Evolutionary conservation across 2,329 filamentous ascomycete genomes (phyloP).

Genomic region (Plectosphaerella cucumerina): DNA sequence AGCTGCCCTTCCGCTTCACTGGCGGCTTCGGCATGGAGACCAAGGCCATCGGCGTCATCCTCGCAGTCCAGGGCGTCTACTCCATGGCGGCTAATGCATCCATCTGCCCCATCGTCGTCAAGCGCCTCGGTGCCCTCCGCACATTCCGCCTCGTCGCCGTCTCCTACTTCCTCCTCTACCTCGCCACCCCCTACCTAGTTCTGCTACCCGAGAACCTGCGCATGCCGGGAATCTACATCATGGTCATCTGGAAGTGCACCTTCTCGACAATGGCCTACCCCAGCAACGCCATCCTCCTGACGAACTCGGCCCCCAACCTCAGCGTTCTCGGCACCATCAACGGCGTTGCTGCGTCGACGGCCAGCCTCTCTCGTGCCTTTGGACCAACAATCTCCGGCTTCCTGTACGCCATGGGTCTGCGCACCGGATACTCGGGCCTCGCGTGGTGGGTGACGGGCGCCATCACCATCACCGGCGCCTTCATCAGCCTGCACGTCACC

Average conservation of each 20-base stretch:
- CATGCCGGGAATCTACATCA: slow-evolving; percentile 69
- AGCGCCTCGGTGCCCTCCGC: slow-evolving; percentile 70
- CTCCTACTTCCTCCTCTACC: slow-evolving; percentile 82
- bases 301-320: slow-evolving; percentile 80
- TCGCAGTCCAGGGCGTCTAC: slow-evolving; percentile 84
- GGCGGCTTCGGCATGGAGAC: slow-evolving; percentile 82
- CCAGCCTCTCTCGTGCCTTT: slow-evolving; percentile 82
- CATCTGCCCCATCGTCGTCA: slow-evolving; percentile 75
- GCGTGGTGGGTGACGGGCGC: slow-evolving; percentile 89
- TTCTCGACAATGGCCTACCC: slow-evolving; percentile 90
- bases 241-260: slow-evolving; percentile 89
- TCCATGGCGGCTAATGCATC: slow-evolving; percentile 84
- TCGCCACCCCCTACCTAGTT: slow-evolving; percentile 83
- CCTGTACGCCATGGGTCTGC: slow-evolving; percentile 75
- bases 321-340: slow-evolving; percentile 88
- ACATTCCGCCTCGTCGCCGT: slow-evolving; percentile 80
- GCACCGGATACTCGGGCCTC: slow-evolving; percentile 77
- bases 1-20: slow-evolving; percentile 81
- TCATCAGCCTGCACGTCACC: slow-evolving; percentile 71
- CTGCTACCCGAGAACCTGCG: slow-evolving; percentile 70
- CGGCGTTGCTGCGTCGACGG: slow-evolving; percentile 85
- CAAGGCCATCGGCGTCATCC: slow-evolving; percentile 80
- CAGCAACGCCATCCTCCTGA: slow-evolving; percentile 81
- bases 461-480: slow-evolving; percentile 70
- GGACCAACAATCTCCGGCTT: slow-evolving; percentile 85